Evolutionary conservation across 768 basidiomycete species (phyloP), one percentile per base, ranked within the genome.

Genomic region (Termitomyces heimii): DNA sequence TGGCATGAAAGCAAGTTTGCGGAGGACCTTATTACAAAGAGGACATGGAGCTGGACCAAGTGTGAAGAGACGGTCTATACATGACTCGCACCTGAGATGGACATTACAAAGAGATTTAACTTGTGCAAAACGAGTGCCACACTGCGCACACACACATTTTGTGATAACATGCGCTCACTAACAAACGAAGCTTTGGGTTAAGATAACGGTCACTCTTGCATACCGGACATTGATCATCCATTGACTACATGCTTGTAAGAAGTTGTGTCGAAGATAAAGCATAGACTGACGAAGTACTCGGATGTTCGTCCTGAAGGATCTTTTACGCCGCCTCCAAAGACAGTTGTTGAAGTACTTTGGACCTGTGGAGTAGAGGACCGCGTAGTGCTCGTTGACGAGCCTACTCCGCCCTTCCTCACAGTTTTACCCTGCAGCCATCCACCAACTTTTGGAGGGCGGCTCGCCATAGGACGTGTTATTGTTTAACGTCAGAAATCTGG

Each of bases 151-250:
- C 77, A 60, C 62, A 94, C 97, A 98, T 96, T 81, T 97, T 97
- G 74, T 99, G 97, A 72, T 97, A 99, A 70, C 97, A 99, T 16
- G 92, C 88, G 70, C 92, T 94, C 64, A 99, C 94, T 49, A 98
- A 82, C 39, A 99, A 78, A 43, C 96, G 84, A 34, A 99, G 77
- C 67, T 95, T 96, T 22, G 94, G 93, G 65, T 98, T 97, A 57
- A 97, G 77, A 68, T 97, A 98, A 54, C 96, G 78, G 70, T 99
- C 97, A 40, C 92, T 94, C 71, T 94, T 94, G 79, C 97, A 98
- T 2, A 98, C 89, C 0, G 96, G 96, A 75, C 97, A 99, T 68
- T 91, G 86, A 70, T 99, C 97, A 60, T 92, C 89, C 82, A 90
- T 89, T 26, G 87, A 85, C 89, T 92, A 51, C 18, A 8, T 16